A percentile compares a stretch with the other conserved stretches of the same genome.
phyloP scores from a whole-genome alignment of 1,284 basidiomycete genomes.

The Puccinia novopanici region DNA sequence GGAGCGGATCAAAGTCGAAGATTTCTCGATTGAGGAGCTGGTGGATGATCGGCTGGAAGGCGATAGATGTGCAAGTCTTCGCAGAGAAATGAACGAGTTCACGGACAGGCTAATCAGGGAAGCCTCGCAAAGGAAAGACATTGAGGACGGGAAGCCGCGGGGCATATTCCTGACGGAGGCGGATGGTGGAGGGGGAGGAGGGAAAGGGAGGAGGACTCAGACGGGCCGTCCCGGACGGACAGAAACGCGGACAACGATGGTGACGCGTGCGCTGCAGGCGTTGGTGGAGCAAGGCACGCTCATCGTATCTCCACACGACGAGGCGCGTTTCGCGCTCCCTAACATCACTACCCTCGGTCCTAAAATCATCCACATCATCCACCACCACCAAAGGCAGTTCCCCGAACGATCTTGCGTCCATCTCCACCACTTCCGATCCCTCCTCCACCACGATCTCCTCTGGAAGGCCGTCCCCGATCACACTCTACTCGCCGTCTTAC shows the following conservation, averaged over 20 bases:
- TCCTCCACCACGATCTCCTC: neutral
- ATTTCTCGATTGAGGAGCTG: conserved; percentile 23
- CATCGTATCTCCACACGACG: conserved; percentile 12
- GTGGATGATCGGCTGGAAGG: neutral
- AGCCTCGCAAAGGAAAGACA: neutral
- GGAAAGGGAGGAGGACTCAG: neutral
- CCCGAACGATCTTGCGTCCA: neutral
- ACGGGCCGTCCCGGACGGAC: too few species aligned
- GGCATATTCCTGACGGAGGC: neutral
- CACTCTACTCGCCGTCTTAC: neutral
- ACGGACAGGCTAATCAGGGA: neutral
- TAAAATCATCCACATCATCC: conserved; percentile 18
- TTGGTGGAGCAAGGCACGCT: conserved; percentile 11
- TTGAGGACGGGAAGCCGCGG: neutral
- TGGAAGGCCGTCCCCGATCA: neutral
- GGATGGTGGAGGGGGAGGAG: neutral
- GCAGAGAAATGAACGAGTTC: neutral
- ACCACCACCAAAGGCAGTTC: neutral
- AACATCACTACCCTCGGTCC: neutral
- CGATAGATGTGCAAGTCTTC: neutral
- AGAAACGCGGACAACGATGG: neutral
- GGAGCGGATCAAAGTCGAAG: neutral
- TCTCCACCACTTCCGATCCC: neutral
- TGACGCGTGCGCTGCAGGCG: conserved; percentile 2
- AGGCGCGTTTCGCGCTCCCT: conserved; percentile 5